These are phyloP conservation scores for Allomyces arbusculus DNA, from an alignment of 192 early-diverging fungal genomes.

Conservation along the genomic window DNA sequence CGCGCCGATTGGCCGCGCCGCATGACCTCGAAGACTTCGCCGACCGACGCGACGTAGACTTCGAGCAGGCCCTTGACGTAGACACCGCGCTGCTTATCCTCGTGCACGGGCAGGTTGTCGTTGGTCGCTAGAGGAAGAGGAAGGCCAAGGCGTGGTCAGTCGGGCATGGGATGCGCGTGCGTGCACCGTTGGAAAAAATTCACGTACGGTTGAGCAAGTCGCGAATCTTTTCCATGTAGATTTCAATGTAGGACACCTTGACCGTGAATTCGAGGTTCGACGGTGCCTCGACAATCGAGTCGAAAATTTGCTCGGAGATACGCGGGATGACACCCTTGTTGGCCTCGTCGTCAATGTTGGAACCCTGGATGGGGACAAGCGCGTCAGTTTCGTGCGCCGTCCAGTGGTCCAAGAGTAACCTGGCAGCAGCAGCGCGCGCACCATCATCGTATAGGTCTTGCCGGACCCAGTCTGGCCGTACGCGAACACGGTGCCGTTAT, in stretches of 20 bases:
- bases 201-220: slow-evolving; percentile 75
- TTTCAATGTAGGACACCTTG: slow-evolving; percentile 99
- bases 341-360: slow-evolving; percentile 76
- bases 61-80: slow-evolving; percentile 96
- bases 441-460: slow-evolving; percentile 94
- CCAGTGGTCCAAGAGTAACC: too few relatives aligned
- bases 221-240: slow-evolving; percentile 98
- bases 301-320: slow-evolving; percentile 87
- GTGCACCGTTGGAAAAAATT: too few relatives aligned
- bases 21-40: slow-evolving; percentile 97
- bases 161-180: too few relatives aligned
- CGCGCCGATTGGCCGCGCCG: slow-evolving; percentile 69
- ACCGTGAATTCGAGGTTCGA: slow-evolving; percentile 93
- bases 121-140: slow-evolving; percentile 31
- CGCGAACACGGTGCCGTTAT: slow-evolving; percentile 98
- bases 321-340: slow-evolving; percentile 92
- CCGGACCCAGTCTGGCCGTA: slow-evolving; percentile 98
- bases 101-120: slow-evolving; percentile 88
- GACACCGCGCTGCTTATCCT: slow-evolving; percentile 89
- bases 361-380: slow-evolving; percentile 30
- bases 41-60: slow-evolving; percentile 84
- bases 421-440: slow-evolving; percentile 6
- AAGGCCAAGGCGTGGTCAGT: background rate
- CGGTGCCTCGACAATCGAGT: slow-evolving; percentile 74
- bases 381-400: too few relatives aligned